A percentile compares a stretch with the other conserved stretches of the same genome.
Evolutionary conservation across 2,329 filamentous ascomycete species (phyloP).

Genomic region (Phaeosphaeriaceae sp.): DNA sequence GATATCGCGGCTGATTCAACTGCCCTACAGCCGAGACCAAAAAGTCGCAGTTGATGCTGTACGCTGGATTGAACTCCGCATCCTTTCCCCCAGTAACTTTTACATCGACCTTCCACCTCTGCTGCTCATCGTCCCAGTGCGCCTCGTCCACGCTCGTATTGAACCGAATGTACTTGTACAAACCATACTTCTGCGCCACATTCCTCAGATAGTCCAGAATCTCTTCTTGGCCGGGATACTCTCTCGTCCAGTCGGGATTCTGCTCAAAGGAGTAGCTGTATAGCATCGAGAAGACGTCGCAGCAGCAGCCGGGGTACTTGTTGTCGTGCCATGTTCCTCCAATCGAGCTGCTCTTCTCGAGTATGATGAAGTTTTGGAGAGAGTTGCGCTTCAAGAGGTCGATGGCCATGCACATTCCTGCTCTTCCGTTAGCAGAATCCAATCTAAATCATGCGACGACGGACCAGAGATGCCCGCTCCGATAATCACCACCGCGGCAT

Average conservation of each 20-base stretch:
- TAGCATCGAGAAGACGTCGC: constrained; percentile 62
- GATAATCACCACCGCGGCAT: constrained; percentile 64
- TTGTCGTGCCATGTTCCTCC: constrained; percentile 65
- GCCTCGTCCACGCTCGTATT: constrained; percentile 62
- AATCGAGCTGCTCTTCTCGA: constrained; percentile 62
- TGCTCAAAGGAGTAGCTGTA: constrained; percentile 69
- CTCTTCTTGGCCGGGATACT: constrained; percentile 67
- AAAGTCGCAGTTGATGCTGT: constrained; percentile 63
- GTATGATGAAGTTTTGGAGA: constrained; percentile 62
- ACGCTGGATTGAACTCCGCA: constrained; percentile 59
- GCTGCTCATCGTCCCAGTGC: constrained; percentile 61
- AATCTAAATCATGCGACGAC: not conserved
- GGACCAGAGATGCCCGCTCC: constrained; percentile 62
- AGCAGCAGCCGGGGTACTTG: constrained; percentile 64
- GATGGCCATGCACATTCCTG: constrained; percentile 64
- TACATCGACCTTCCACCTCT: constrained; percentile 61
- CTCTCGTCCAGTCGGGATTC: constrained; percentile 64
- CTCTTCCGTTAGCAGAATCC: not conserved
- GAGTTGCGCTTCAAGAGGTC: constrained; percentile 61
- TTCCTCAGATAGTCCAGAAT: constrained; percentile 62
- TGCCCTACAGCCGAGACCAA: constrained; percentile 66
- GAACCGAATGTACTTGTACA: constrained; percentile 66
- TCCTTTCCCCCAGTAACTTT: constrained; percentile 60
- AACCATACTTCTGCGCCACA: constrained; percentile 61
- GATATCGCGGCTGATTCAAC: constrained; percentile 61